phyloP scores from a whole-genome alignment of 768 basidiomycete genomes.

The Epithele typhae region DNA sequence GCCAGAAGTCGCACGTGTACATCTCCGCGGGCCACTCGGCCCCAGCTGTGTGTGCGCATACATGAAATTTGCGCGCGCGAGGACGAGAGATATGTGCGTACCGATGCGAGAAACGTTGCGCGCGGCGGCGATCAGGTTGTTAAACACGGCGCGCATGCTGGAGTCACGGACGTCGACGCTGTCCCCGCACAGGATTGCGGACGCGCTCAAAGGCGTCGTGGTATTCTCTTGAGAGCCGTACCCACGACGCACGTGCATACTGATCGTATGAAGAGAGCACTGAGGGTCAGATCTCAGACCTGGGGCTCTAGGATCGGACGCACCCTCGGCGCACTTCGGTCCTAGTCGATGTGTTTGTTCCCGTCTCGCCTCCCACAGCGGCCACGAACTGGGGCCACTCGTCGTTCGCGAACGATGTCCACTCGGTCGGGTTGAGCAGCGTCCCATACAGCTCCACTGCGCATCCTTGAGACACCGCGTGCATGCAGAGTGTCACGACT shows the following conservation, averaged over 20 bases:
- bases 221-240: not conserved
- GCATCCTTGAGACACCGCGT: not conserved
- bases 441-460: not conserved
- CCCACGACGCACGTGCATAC: too few species aligned
- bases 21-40: not conserved
- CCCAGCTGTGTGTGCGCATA: not conserved
- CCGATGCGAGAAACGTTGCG: constrained; percentile 4
- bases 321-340: too few species aligned
- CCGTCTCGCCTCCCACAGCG: not conserved
- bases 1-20: constrained; percentile 11
- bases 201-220: not conserved
- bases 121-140: constrained; percentile 1
- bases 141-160: constrained; percentile 5
- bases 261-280: too few species aligned
- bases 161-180: constrained; percentile 4
- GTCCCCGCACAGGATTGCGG: constrained; percentile 8
- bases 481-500: not conserved
- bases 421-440: not conserved
- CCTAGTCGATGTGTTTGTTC: too few species aligned
- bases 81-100: not conserved
- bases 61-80: not conserved
- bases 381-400: constrained; percentile 1
- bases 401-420: constrained; percentile 5
- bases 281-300: not conserved
- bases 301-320: not conserved